phyloP scores from a whole-genome alignment of 2,329 filamentous ascomycete species.

The Xylariales sp. region DNA sequence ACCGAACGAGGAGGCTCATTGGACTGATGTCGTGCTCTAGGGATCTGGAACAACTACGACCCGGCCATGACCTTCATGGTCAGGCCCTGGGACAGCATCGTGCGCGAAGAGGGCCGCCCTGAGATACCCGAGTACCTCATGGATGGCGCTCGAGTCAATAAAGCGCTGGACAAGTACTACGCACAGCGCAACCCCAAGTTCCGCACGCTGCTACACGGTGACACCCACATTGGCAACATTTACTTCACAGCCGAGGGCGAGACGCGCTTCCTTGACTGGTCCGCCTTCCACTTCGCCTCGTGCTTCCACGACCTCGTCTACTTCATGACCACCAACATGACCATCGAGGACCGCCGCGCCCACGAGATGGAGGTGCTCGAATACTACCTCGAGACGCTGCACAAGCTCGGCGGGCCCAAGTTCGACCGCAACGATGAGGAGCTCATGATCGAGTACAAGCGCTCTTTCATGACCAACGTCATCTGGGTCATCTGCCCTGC shows the following conservation, averaged over 20 bases:
- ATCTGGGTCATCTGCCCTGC: conserved; percentile 24
- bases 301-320: conserved; percentile 39
- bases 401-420: conserved; percentile 25
- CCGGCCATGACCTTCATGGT: conserved; percentile 29
- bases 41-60: conserved; percentile 33
- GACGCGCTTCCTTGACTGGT: conserved; percentile 38
- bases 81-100: conserved; percentile 22
- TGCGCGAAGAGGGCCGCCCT: conserved; percentile 22
- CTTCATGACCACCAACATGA: conserved; percentile 32
- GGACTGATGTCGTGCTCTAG: no score
- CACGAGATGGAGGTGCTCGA: conserved; percentile 33
- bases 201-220: conserved; percentile 36
- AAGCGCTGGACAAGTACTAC: conserved; percentile 31
- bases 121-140: conserved; percentile 31
- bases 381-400: conserved; percentile 29
- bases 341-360: conserved; percentile 31
- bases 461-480: conserved; percentile 26
- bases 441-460: conserved; percentile 24
- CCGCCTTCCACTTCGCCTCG: conserved; percentile 33
- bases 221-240: conserved; percentile 39
- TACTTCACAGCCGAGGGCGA: conserved; percentile 30
- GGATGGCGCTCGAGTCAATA: conserved; percentile 27
- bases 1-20: neutral
- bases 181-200: conserved; percentile 31
- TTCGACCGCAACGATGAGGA: conserved; percentile 24